Evolutionary conservation across 352 stramenopile genomes (phyloP), one percentile per base, ranked within the genome.

Genomic region (Phytophthora sp.): DNA sequence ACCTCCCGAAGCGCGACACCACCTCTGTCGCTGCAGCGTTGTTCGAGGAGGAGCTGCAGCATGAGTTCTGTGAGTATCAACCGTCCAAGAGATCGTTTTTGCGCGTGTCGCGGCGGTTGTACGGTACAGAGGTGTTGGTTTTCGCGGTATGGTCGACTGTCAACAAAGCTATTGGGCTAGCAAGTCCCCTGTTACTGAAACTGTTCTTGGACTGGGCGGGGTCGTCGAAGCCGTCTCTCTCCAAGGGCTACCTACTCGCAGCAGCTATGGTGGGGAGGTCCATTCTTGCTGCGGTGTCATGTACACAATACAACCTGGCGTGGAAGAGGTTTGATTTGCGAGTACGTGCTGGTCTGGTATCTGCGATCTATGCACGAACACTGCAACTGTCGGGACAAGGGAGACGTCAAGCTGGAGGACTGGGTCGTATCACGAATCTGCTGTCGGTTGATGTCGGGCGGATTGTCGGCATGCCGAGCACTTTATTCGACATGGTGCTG

Each of bases 271-370:
- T 78, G 1, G 17, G 62, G 5, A 77, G 82, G 4, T 89, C 87
- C 0, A 45, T 95, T 6, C 41, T 88, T 1, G 74, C 78, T 2
- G 74, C 87, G 1, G 66, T 94, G 5, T 93, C 82, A 1, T 65
- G 79, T 1, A 94, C 84, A n/a, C 87, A 95, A 54, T 95, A 93
- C 54, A 66, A 74, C 28, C 69, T 95, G 2, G 75, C 84, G 6
- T 94, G 84, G 84, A 77, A 89, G 50, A 81, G 87, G 7, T 94
- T 94, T 51, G 83, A 94, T 45, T 38, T 94, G 18, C 72, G 83
- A 20, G 75, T 94, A 5, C 83, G 80, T 17, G 85, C 84, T 13
- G 87, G 87, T 10, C 55, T 95, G 5, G 66, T 89, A 18, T 69
- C 82, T 0, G 87, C 84, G 2, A 91, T 95, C 30, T 94, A 93